phyloP scores from a whole-genome alignment of 2,329 filamentous ascomycete species.

The Magnaporthales sp. region DNA sequence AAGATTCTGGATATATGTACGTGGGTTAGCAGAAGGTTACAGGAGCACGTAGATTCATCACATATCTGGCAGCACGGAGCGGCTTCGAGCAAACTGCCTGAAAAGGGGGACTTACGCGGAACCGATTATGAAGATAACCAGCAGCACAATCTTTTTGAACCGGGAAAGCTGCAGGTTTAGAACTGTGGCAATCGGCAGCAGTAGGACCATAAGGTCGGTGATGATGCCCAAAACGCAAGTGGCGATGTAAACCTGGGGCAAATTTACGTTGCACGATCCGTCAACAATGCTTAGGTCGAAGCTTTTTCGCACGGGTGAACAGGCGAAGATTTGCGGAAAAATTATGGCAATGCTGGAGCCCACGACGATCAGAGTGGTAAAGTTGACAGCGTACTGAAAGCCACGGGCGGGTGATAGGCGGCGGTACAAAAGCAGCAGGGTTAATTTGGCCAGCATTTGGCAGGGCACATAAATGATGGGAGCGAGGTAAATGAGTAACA shows the following conservation, averaged over 20 bases:
- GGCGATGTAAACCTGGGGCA: slow-evolving; percentile 36
- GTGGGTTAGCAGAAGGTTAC: background rate
- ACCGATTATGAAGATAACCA: slow-evolving; percentile 7
- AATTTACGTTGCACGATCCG: slow-evolving; percentile 31
- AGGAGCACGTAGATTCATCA: background rate
- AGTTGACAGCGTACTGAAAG: slow-evolving; percentile 22
- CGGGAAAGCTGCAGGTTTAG: slow-evolving; percentile 33
- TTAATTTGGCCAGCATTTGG: slow-evolving; percentile 24
- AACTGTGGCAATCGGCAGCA: slow-evolving; percentile 36
- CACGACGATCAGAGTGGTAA: slow-evolving; percentile 18
- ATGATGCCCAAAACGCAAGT: slow-evolving; percentile 37
- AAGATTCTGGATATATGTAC: slow-evolving; percentile 21
- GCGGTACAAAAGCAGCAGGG: slow-evolving; percentile 28
- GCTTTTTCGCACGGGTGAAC: slow-evolving; percentile 21
- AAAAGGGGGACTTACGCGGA: background rate
- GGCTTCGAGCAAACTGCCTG: background rate
- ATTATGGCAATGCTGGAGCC: slow-evolving; percentile 23
- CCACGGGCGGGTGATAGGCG: slow-evolving; percentile 24
- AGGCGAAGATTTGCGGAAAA: slow-evolving; percentile 26
- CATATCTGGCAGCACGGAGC: background rate
- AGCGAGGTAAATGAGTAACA: slow-evolving; percentile 16
- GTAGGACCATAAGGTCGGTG: slow-evolving; percentile 36
- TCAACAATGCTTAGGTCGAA: slow-evolving; percentile 21
- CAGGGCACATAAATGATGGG: slow-evolving; percentile 18
- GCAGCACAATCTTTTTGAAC: slow-evolving; percentile 36